These are phyloP conservation scores for Pisolithus tinctorius DNA, from an alignment of 768 basidiomycete species.

Conservation along the genomic window DNA sequence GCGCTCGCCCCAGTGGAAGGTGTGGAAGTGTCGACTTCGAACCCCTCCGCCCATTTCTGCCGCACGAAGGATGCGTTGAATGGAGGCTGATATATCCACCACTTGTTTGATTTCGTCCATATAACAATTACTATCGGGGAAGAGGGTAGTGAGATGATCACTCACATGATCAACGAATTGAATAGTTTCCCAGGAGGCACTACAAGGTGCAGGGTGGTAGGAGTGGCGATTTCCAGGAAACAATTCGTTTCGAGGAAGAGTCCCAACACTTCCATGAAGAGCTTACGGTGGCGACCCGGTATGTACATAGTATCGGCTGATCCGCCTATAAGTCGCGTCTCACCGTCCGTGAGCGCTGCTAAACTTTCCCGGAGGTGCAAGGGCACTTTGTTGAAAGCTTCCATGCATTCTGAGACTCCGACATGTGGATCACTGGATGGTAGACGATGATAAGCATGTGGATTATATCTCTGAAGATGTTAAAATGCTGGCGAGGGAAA, in stretches of 20 bases:
- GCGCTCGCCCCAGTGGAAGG: constrained; percentile 43
- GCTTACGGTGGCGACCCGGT: constrained; percentile 33
- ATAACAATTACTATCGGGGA: not conserved
- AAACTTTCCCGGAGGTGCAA: constrained; percentile 30
- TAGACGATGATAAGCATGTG: not conserved
- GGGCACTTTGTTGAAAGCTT: constrained; percentile 33
- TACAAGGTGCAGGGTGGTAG: constrained; percentile 39
- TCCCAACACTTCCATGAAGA: constrained; percentile 36
- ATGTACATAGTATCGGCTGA: constrained; percentile 45
- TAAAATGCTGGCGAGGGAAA: not conserved
- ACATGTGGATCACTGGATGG: constrained; percentile 34
- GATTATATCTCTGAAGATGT: not conserved
- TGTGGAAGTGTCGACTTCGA: constrained; percentile 46
- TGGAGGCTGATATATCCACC: constrained; percentile 45
- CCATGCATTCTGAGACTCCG: constrained; percentile 37
- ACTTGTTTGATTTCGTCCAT: constrained; percentile 15
- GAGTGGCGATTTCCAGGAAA: constrained; percentile 44
- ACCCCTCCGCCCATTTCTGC: constrained; percentile 38
- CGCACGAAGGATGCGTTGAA: constrained; percentile 41
- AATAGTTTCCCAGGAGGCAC: constrained; percentile 34
- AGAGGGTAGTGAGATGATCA: not conserved
- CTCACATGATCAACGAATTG: constrained; percentile 43
- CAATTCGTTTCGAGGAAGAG: constrained; percentile 42
- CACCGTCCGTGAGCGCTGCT: constrained; percentile 26
- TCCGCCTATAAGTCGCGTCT: constrained; percentile 39